A percentile compares a stretch with the other conserved stretches of the same genome.
phyloP scores from a whole-genome alignment of 1,284 basidiomycete genomes.

The Neonothopanus nambi region DNA sequence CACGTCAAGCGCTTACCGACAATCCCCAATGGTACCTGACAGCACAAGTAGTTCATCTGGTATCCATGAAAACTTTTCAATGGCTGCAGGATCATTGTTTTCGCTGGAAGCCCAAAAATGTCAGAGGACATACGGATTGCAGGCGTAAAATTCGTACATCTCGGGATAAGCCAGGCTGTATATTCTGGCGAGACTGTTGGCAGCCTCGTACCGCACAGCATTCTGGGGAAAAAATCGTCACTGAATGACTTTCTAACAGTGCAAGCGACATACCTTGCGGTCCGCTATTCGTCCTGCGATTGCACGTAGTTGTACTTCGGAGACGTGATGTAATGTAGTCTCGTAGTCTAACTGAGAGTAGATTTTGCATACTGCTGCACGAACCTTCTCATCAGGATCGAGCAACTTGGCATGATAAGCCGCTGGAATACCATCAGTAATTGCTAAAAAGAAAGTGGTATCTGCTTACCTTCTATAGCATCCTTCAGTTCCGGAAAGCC shows the following conservation, averaged over 20 bases:
- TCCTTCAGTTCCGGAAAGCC: conserved; percentile 71
- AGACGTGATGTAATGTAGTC: conserved; percentile 82
- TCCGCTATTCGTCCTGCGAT: conserved; percentile 81
- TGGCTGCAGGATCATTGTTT: conserved; percentile 72
- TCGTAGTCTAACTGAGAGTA: conserved; percentile 91
- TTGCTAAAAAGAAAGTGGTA: conserved; percentile 11
- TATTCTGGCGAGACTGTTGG: conserved; percentile 76
- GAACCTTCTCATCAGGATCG: conserved; percentile 92
- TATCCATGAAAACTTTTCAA: conserved; percentile 92
- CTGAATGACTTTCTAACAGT: neutral
- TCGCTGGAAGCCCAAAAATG: conserved; percentile 53
- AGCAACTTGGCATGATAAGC: conserved; percentile 70
- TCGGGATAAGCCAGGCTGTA: conserved; percentile 86
- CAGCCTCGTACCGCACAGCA: conserved; percentile 81
- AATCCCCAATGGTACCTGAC: conserved; percentile 50
- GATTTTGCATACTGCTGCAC: conserved; percentile 81
- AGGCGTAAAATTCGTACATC: conserved; percentile 61
- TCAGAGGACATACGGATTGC: neutral
- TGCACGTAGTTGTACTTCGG: conserved; percentile 58
- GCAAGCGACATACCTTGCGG: conserved; percentile 65
- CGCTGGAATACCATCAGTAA: conserved; percentile 26
- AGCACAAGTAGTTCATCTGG: conserved; percentile 73
- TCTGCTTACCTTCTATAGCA: conserved; percentile 65
- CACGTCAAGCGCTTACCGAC: conserved; percentile 45
- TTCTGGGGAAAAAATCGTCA: conserved; percentile 41